Evolutionary conservation across 768 basidiomycete species (phyloP).

Genomic region (Gloeophyllum trabeum): DNA sequence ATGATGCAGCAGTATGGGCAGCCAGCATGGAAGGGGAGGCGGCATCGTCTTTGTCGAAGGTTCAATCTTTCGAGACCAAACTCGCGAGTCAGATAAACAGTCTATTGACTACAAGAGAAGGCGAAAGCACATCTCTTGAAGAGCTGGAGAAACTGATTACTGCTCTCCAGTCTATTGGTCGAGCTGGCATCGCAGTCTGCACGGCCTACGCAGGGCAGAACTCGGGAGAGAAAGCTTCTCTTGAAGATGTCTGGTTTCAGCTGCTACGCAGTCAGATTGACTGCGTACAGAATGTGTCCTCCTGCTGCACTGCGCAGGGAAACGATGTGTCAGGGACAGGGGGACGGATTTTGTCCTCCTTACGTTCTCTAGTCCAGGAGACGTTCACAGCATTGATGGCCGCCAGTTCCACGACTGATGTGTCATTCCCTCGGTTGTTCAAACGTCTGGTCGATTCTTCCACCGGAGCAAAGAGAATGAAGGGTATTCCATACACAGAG

Average conservation of each 20-base stretch:
- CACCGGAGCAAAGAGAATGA: conserved; percentile 33
- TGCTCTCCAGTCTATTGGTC: conserved; percentile 46
- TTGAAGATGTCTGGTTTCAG: conserved; percentile 88
- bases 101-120: too few species aligned
- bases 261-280: conserved; percentile 75
- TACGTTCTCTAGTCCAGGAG: conserved; percentile 72
- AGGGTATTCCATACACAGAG: conserved; percentile 73
- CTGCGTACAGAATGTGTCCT: conserved; percentile 60
- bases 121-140: too few species aligned
- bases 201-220: conserved; percentile 44
- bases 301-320: conserved; percentile 19
- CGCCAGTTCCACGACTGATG: conserved; percentile 62
- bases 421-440: conserved; percentile 90
- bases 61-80: conserved; percentile 43
- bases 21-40: conserved; percentile 54
- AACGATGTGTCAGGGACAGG: conserved; percentile 12
- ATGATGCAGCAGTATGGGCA: conserved; percentile 78
- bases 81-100: conserved; percentile 35
- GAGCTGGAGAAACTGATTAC: too few species aligned
- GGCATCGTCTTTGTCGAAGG: conserved; percentile 52
- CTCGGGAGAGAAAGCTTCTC: conserved; percentile 27
- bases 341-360: conserved; percentile 28
- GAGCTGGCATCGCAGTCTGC: conserved; percentile 59
- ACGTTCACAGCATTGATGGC: conserved; percentile 80
- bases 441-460: conserved; percentile 79